phyloP scores from a whole-genome alignment of 2,329 filamentous ascomycete genomes.

The Pseudocercospora crystallina region DNA sequence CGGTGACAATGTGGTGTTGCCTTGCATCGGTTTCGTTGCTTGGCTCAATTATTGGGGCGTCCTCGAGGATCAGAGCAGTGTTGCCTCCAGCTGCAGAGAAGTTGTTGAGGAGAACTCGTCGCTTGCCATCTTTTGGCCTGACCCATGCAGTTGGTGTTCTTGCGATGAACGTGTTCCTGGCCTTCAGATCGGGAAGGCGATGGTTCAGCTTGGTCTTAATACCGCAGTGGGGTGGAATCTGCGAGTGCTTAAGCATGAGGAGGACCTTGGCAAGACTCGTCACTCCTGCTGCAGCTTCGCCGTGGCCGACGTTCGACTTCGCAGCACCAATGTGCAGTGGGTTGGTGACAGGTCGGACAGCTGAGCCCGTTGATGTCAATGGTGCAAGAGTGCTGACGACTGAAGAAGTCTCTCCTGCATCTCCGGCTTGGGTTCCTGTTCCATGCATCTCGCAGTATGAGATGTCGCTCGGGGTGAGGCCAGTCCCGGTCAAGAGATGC shows the following conservation, averaged over 20 bases:
- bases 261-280: constrained; percentile 64
- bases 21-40: constrained; percentile 41
- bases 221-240: constrained; percentile 65
- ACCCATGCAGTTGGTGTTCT: constrained; percentile 48
- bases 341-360: constrained; percentile 45
- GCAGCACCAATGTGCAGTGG: constrained; percentile 51
- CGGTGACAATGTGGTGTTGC: constrained; percentile 55
- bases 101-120: constrained; percentile 60
- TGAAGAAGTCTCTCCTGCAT: constrained; percentile 77
- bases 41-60: constrained; percentile 48
- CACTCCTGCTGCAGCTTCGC: constrained; percentile 55
- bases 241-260: constrained; percentile 62
- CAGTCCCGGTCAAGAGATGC: constrained; percentile 68
- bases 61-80: constrained; percentile 65
- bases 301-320: constrained; percentile 57
- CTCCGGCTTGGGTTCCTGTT: constrained; percentile 82
- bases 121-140: constrained; percentile 27
- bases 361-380: constrained; percentile 48
- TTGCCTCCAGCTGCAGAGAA: constrained; percentile 72
- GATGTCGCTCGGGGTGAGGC: constrained; percentile 72
- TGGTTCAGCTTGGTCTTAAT: constrained; percentile 66
- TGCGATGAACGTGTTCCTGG: constrained; percentile 58
- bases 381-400: constrained; percentile 67
- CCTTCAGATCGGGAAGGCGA: constrained; percentile 58
- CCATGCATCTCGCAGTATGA: constrained; percentile 88